These are phyloP conservation scores for Fistulina hepatica DNA, from an alignment of 1,284 basidiomycete species.

Conservation along the genomic window DNA sequence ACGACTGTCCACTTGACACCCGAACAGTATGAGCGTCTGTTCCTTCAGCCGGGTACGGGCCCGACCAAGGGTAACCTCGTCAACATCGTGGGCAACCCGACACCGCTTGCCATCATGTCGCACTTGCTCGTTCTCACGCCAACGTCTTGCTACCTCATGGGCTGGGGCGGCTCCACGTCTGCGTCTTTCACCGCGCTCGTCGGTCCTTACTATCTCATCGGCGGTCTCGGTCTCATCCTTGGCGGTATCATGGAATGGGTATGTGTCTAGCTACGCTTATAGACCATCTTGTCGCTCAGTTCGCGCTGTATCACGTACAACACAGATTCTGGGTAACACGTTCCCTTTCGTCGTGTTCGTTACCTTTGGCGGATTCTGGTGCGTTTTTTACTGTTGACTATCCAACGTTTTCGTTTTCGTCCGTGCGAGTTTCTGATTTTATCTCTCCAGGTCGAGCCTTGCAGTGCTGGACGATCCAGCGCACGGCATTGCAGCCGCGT, in stretches of 20 bases:
- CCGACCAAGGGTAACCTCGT: conserved; percentile 4
- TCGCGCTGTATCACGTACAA: conserved; percentile 1
- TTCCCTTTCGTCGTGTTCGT: conserved; percentile 16
- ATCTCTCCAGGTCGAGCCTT: conserved; percentile 13
- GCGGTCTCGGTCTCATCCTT: conserved; percentile 14
- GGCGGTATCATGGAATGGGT: conserved; percentile 18
- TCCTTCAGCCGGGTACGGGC: conserved; percentile 13
- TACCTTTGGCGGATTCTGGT: conserved; percentile 18
- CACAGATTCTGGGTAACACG: conserved; percentile 18
- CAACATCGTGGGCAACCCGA: conserved; percentile 15
- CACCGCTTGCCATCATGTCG: conserved; percentile 14
- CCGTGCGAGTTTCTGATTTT: no score
- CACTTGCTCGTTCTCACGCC: conserved; percentile 14
- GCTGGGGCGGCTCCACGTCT: conserved; percentile 12
- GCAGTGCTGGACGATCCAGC: conserved; percentile 13
- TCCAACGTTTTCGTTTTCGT: background rate
- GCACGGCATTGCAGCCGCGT: conserved; percentile 12
- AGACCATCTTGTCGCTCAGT: background rate
- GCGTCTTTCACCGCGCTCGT: conserved; percentile 11
- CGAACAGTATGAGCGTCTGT: conserved; percentile 16
- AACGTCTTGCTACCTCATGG: conserved; percentile 14
- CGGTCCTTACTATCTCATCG: conserved; percentile 16
- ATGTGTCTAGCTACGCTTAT: no score
- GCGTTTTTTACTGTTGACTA: background rate
- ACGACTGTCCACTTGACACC: conserved; percentile 12